A percentile compares a stretch with the other conserved stretches of the same genome.
Evolutionary conservation across 805 yeast species (phyloP).

Genomic region (Wickerhamiella sorbophila): DNA sequence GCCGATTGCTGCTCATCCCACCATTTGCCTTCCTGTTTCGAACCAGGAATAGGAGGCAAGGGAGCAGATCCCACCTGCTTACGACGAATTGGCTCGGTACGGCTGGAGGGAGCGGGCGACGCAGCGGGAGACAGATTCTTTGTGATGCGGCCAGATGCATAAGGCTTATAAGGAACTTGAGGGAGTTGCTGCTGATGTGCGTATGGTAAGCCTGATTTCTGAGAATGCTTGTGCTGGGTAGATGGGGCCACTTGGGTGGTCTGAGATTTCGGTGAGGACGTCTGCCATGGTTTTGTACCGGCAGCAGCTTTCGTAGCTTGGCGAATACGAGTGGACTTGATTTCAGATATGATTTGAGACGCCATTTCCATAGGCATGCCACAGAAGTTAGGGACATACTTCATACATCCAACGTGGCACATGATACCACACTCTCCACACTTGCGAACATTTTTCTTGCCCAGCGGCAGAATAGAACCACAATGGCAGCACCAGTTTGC

Average conservation of each 20-base stretch:
- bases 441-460: conserved; percentile 79
- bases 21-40: too few species aligned
- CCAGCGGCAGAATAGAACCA: conserved; percentile 93
- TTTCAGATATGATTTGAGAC: conserved; percentile 70
- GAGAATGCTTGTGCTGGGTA: not conserved
- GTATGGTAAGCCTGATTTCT: not conserved
- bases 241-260: not conserved
- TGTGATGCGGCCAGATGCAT: conserved; percentile 1
- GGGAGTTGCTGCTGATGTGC: not conserved
- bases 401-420: conserved; percentile 88
- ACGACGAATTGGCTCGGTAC: conserved; percentile 2
- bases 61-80: conserved; percentile 3
- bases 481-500: conserved; percentile 99
- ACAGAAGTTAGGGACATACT: conserved; percentile 93
- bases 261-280: not conserved
- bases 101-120: not conserved
- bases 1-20: too few species aligned
- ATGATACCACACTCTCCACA: conserved; percentile 83
- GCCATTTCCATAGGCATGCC: conserved; percentile 98
- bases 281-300: not conserved
- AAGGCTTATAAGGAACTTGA: not conserved
- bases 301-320: conserved; percentile 20
- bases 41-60: not conserved
- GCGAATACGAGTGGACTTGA: conserved; percentile 38
- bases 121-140: not conserved